Base-by-base conservation (phyloP, 495 filamentous ascomycete genomes). In the Penicillium mononematosum region DNA sequence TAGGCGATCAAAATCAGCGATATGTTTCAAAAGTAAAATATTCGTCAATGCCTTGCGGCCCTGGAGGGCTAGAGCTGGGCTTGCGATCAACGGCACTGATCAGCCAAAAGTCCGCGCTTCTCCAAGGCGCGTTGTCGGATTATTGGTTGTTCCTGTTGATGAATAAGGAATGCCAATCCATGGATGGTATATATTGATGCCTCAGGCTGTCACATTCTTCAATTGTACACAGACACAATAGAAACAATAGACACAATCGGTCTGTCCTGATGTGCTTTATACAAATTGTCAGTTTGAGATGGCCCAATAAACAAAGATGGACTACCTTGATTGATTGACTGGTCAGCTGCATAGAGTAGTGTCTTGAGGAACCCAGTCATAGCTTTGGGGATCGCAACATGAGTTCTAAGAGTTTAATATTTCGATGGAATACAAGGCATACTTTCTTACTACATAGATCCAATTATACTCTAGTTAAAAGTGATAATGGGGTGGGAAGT, bases 41-140 rank as follows among this genome's bases (percentile, higher is more conserved):
- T 42, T 44, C 8, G 27, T 53, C 61, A 67, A 69, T 69, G 49
- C 58, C 55, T 63, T 58, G 60, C 50, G 50, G 66, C 58, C 60
- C 52, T 65, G 49, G 49, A 59, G 56, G 58, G 60, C 63, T 57
- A 46, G 38, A 64, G 56, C 55, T 64, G 59, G 45, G 32, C 58
- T 69, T 64, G 59, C 55, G 64, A 66, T 69, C 58, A 67, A 58
- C 61, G 50, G 61, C 51, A 52, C 45, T 58, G 64, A 68, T 68
- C 66, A 69, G 58, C 66, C 64, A 67, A 67, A 67, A 67, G 66
- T 66, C 60, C 66, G 66, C 63, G 66, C 66, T 64, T 48, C 56
- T 55, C 59, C 50, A 52, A 50, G 50, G 58, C 64, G 66, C 66
- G 66, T 62, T 59, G 4, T 16, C 60, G 64, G 60, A 45, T n/a